These are phyloP conservation scores for Stemphylium beticola DNA, from an alignment of 2,329 filamentous ascomycete genomes.

Conservation along the genomic window DNA sequence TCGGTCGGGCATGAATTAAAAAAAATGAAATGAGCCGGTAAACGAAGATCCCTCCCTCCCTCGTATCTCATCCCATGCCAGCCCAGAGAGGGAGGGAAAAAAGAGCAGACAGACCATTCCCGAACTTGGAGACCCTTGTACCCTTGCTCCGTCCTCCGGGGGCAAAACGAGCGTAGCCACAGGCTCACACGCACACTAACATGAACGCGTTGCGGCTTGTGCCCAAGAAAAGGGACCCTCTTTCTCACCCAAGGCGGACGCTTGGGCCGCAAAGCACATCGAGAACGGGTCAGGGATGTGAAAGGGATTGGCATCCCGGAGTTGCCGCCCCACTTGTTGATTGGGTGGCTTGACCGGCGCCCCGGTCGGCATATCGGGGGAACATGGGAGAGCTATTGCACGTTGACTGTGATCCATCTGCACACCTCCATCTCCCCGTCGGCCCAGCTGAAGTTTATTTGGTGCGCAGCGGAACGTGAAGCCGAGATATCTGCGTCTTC, in stretches of 20 bases:
- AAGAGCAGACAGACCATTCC: background rate
- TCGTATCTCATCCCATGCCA: background rate
- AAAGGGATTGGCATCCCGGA: constrained; percentile 1
- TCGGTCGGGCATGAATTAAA: constrained; percentile 4
- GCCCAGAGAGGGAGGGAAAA: background rate
- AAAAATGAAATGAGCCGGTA: constrained; percentile 3
- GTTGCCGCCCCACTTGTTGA: constrained; percentile 6
- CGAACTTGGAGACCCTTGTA: background rate
- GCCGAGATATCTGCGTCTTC: no score
- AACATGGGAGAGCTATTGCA: constrained; percentile 1
- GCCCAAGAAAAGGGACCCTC: background rate
- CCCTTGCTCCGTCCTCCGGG: background rate
- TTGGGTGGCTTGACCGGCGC: constrained; percentile 9
- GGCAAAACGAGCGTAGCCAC: no score
- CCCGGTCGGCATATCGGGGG: background rate
- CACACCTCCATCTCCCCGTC: no score
- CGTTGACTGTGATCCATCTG: background rate
- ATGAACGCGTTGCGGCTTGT: no score
- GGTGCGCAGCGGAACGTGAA: no score
- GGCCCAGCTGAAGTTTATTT: background rate
- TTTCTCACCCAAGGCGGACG: background rate
- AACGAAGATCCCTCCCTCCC: constrained; percentile 2
- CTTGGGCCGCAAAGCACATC: constrained; percentile 3
- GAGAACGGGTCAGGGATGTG: background rate
- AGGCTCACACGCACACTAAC: no score